Conservation (phyloP, 306 rosid genomes). For the Sicyos edulis region DNA sequence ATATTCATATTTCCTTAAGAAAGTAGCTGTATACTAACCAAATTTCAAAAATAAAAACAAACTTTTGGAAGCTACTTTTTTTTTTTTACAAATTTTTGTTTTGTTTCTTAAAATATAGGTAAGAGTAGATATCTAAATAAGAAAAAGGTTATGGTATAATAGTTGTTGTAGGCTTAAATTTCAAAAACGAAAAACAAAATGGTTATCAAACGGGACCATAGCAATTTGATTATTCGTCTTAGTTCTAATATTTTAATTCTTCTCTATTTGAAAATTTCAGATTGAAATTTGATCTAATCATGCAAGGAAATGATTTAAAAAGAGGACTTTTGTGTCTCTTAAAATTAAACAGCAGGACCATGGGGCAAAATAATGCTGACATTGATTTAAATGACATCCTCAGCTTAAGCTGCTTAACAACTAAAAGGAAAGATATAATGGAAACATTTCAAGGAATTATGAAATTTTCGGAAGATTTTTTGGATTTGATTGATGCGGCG, state of each 20-base stretch:
- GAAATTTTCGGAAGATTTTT: conserved; percentile 82
- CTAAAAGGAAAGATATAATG: conserved; percentile 61
- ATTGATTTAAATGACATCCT: conserved; percentile 91
- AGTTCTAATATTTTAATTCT: conserved; percentile 5
- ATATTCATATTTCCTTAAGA: too few species aligned
- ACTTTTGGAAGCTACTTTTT: too few species aligned
- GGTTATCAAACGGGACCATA: too few species aligned
- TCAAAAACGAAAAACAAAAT: too few species aligned
- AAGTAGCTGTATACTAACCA: too few species aligned
- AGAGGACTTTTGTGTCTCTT: conserved; percentile 96
- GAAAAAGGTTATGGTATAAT: too few species aligned
- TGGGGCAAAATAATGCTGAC: conserved; percentile 71
- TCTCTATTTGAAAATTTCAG: conserved; percentile 25
- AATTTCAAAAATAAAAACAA: too few species aligned
- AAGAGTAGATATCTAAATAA: too few species aligned
- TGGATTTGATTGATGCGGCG: conserved; percentile 98
- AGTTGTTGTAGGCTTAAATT: too few species aligned
- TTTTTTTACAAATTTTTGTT: too few species aligned
- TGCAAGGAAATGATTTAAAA: conserved; percentile 92
- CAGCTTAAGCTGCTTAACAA: conserved; percentile 62
- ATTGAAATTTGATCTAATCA: conserved; percentile 94
- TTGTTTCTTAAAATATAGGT: too few species aligned
- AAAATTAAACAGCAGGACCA: conserved; percentile 94
- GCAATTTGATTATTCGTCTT: background rate
- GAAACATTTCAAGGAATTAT: too few species aligned